A percentile compares a stretch with the other conserved stretches of the same genome.
Evolutionary conservation across 345 rosid species (phyloP).

Genomic region (Abelmoschus esculentus): DNA sequence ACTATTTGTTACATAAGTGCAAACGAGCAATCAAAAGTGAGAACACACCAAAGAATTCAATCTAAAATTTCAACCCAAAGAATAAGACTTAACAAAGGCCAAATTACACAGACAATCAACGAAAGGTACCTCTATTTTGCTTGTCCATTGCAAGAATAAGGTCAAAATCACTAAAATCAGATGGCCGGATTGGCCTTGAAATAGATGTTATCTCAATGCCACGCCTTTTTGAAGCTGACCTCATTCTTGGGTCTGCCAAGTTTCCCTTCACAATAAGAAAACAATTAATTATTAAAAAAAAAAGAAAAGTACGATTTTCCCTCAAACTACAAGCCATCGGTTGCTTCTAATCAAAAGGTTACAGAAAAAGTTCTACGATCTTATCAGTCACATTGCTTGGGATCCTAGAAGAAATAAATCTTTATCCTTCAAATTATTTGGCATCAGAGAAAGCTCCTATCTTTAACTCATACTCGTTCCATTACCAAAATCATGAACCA

Average conservation of each 20-base stretch:
- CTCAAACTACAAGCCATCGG: not conserved
- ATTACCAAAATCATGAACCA: not conserved
- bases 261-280: slow-evolving; percentile 45
- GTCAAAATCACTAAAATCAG: slow-evolving; percentile 85
- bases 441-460: not conserved
- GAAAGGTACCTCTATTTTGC: slow-evolving; percentile 49
- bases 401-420: not conserved
- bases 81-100: no score
- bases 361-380: not conserved
- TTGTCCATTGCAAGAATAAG: slow-evolving; percentile 91
- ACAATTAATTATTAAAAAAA: not conserved
- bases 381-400: not conserved
- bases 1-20: not conserved
- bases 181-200: slow-evolving; percentile 77
- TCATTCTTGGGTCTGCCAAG: slow-evolving; percentile 88
- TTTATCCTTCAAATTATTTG: not conserved
- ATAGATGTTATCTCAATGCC: slow-evolving; percentile 81
- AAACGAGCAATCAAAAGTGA: not conserved
- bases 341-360: not conserved
- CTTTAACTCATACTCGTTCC: not conserved
- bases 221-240: slow-evolving; percentile 70
- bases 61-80: not conserved
- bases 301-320: not conserved
- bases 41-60: not conserved
- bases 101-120: not conserved